Percentiles rank a stretch among this genome's conserved stretches.
These are phyloP conservation scores for Atkinsonella hypoxylon DNA, from an alignment of 2,329 filamentous ascomycete genomes.

Conservation along the genomic window DNA sequence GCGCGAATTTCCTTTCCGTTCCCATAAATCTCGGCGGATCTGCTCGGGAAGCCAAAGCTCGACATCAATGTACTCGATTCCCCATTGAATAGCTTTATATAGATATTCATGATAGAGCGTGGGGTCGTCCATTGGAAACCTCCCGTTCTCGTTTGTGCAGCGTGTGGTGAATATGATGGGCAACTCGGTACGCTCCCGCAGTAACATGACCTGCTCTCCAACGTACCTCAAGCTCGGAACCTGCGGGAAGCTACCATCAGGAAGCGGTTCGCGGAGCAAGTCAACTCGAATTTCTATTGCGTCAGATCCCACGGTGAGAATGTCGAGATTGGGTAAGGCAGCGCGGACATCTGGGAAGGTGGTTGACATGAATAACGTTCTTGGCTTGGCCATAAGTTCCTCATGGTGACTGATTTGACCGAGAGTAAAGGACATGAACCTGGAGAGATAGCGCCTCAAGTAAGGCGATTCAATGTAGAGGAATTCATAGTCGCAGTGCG, in stretches of 20 bases:
- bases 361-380: conserved; percentile 77
- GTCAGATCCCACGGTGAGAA: conserved; percentile 76
- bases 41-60: conserved; percentile 76
- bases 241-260: conserved; percentile 46
- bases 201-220: conserved; percentile 72
- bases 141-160: conserved; percentile 70
- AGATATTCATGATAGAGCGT: conserved; percentile 66
- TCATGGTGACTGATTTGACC: conserved; percentile 71
- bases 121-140: conserved; percentile 73
- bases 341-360: conserved; percentile 79
- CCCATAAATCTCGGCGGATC: conserved; percentile 55
- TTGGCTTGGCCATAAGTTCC: conserved; percentile 62
- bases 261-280: conserved; percentile 59
- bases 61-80: conserved; percentile 81
- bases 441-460: conserved; percentile 61
- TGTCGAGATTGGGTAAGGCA: conserved; percentile 74
- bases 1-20: conserved; percentile 63
- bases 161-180: conserved; percentile 86
- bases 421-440: conserved; percentile 68
- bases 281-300: conserved; percentile 79
- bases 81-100: conserved; percentile 78
- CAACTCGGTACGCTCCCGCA: conserved; percentile 72
- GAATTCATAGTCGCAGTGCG: conserved; percentile 73
- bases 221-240: conserved; percentile 75
- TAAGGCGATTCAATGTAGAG: conserved; percentile 65